Conservation (phyloP, 129 eudicot species). For the Tanacetum coccineum region DNA sequence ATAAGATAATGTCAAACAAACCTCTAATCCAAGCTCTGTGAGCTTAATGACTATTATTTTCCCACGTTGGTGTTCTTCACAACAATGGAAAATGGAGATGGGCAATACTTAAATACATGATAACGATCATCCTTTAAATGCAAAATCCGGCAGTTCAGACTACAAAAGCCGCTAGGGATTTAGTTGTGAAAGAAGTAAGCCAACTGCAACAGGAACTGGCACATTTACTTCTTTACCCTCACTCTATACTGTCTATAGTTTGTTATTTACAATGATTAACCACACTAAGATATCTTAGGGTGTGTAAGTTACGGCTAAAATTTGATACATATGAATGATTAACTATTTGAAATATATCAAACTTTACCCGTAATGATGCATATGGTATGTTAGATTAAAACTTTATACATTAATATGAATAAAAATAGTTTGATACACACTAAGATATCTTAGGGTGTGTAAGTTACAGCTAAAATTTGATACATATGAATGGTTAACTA, state of each 20-base stretch:
- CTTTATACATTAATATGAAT: too few relatives aligned
- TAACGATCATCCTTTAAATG: conserved; percentile 4
- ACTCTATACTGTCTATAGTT: neutral
- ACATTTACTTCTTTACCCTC: conserved; percentile 16
- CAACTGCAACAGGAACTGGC: conserved; percentile 78
- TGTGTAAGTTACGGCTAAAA: too few relatives aligned
- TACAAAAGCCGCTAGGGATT: conserved; percentile 67
- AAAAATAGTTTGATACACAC: too few relatives aligned
- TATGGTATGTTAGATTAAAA: too few relatives aligned
- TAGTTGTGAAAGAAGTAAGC: conserved; percentile 58
- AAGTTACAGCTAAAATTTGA: too few relatives aligned
- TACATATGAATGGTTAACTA: too few relatives aligned
- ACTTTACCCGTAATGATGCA: too few relatives aligned
- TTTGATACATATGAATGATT: too few relatives aligned
- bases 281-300: too few relatives aligned
- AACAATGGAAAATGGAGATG: neutral
- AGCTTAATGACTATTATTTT: conserved; percentile 28
- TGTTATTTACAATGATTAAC: too few relatives aligned
- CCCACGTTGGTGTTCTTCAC: neutral
- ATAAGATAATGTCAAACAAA: conserved; percentile 34
- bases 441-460: too few relatives aligned
- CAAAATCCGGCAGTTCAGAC: conserved; percentile 53
- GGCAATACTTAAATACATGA: neutral
- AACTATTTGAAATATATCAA: too few relatives aligned
- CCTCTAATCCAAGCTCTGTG: conserved; percentile 43